phyloP scores from a whole-genome alignment of 2,329 filamentous ascomycete species.

The Pyricularia grisea region DNA sequence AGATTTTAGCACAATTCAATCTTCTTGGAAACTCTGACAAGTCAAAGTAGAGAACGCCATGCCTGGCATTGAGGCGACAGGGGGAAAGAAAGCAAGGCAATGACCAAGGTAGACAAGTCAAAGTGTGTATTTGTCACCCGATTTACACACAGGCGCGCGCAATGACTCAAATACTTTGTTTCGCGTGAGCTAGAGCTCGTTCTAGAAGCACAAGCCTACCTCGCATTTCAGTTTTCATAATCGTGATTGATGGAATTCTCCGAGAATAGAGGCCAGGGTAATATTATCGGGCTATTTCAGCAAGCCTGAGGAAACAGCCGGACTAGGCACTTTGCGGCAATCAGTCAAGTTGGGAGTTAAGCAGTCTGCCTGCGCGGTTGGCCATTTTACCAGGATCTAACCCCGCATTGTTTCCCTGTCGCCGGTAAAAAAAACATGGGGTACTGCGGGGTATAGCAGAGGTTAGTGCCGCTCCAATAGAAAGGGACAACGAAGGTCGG shows the following conservation, averaged over 20 bases:
- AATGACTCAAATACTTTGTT: neutral
- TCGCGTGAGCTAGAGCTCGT: too few species aligned
- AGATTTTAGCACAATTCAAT: neutral
- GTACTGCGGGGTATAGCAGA: neutral
- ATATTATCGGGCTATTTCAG: neutral
- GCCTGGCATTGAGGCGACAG: neutral
- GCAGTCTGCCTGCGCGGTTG: neutral
- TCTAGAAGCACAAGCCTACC: too few species aligned
- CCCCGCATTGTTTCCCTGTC: neutral
- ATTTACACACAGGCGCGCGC: too few species aligned
- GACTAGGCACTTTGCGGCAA: too few species aligned
- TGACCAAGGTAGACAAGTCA: neutral
- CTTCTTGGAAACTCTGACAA: neutral
- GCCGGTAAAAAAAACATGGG: neutral
- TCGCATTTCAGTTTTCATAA: too few species aligned
- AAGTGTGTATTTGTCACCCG: too few species aligned
- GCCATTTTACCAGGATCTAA: neutral
- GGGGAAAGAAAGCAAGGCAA: neutral
- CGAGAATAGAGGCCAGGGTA: too few species aligned
- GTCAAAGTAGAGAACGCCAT: neutral
- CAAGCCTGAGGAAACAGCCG: neutral
- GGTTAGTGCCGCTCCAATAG: neutral
- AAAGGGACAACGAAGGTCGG: neutral
- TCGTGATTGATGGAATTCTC: too few species aligned
- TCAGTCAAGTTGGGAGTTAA: too few species aligned